Percentiles rank a stretch among this genome's conserved stretches.
Conservation (phyloP, 2,329 filamentous ascomycete genomes). For the Ophiosphaerella herpotricha region DNA sequence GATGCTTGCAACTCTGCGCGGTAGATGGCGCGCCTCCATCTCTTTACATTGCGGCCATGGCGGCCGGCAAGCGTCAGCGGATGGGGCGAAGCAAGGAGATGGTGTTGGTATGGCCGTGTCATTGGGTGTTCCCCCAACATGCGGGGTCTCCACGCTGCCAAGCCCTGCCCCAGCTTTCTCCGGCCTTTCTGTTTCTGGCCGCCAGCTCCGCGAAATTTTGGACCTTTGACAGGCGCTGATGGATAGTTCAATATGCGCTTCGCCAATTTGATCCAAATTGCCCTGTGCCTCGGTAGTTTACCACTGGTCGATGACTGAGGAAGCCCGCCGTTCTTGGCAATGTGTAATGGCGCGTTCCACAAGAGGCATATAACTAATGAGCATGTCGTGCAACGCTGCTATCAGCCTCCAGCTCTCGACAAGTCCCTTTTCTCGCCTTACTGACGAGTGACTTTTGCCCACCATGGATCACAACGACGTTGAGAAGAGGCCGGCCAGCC, state of each 20-base stretch:
- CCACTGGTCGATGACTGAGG: slow-evolving; percentile 8
- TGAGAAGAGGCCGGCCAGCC: slow-evolving; percentile 26
- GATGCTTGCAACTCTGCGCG: no score
- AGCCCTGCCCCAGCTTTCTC: slow-evolving; percentile 25
- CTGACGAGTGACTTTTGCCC: slow-evolving; percentile 2
- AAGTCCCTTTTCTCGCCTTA: slow-evolving; percentile 3
- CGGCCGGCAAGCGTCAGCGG: slow-evolving; percentile 11
- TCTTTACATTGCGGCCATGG: slow-evolving; percentile 8
- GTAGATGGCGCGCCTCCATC: slow-evolving; percentile 3
- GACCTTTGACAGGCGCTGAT: slow-evolving; percentile 7
- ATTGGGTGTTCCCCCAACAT: slow-evolving; percentile 19
- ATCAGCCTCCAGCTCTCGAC: slow-evolving; percentile 2
- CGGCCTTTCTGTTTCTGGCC: slow-evolving; percentile 16
- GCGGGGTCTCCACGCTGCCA: slow-evolving; percentile 38
- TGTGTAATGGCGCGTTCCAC: slow-evolving; percentile 15
- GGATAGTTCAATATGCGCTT: slow-evolving; percentile 6
- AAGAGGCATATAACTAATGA: slow-evolving; percentile 16
- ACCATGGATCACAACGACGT: slow-evolving; percentile 29
- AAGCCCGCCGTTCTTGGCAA: slow-evolving; percentile 16
- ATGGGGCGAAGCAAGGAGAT: slow-evolving; percentile 5
- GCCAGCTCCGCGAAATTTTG: slow-evolving; percentile 4
- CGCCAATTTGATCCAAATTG: slow-evolving; percentile 10
- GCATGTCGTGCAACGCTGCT: slow-evolving; percentile 9
- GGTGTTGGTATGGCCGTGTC: background rate
- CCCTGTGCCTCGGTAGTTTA: slow-evolving; percentile 33